These are phyloP conservation scores for Rhizopogon sp. DNA, from an alignment of 768 basidiomycete genomes.

Conservation along the genomic window DNA sequence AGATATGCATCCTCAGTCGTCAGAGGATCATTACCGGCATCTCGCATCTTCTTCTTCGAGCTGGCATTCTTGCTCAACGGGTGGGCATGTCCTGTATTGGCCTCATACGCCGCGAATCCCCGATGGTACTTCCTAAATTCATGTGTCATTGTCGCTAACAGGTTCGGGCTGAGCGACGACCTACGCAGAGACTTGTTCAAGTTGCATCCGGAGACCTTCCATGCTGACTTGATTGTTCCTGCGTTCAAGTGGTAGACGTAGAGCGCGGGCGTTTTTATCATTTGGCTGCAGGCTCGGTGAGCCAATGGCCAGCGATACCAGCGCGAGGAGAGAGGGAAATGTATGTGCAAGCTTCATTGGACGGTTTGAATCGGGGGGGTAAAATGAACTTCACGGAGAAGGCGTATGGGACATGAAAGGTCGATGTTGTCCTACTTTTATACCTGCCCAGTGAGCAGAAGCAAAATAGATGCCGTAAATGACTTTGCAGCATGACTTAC, in stretches of 20 bases:
- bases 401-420: neutral
- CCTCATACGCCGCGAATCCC: slow-evolving; percentile 39
- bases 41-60: slow-evolving; percentile 17
- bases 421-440: neutral
- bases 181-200: slow-evolving; percentile 6
- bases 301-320: slow-evolving; percentile 12
- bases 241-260: slow-evolving; percentile 20
- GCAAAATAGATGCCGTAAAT: too few relatives aligned
- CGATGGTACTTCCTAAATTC: slow-evolving; percentile 35
- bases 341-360: slow-evolving; percentile 15
- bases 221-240: slow-evolving; percentile 3
- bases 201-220: slow-evolving; percentile 8
- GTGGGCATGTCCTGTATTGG: slow-evolving; percentile 40
- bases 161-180: too few relatives aligned
- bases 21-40: slow-evolving; percentile 26
- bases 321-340: slow-evolving; percentile 8
- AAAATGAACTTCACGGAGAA: neutral
- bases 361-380: too few relatives aligned
- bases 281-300: slow-evolving; percentile 1
- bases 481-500: too few relatives aligned
- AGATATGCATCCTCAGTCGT: slow-evolving; percentile 32
- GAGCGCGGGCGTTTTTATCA: neutral
- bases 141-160: neutral
- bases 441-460: too few relatives aligned
- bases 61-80: slow-evolving; percentile 17